A percentile compares a stretch with the other conserved stretches of the same genome.
These are phyloP conservation scores for Microsporum audouinii DNA, from an alignment of 2,329 filamentous ascomycete genomes.

Conservation along the genomic window DNA sequence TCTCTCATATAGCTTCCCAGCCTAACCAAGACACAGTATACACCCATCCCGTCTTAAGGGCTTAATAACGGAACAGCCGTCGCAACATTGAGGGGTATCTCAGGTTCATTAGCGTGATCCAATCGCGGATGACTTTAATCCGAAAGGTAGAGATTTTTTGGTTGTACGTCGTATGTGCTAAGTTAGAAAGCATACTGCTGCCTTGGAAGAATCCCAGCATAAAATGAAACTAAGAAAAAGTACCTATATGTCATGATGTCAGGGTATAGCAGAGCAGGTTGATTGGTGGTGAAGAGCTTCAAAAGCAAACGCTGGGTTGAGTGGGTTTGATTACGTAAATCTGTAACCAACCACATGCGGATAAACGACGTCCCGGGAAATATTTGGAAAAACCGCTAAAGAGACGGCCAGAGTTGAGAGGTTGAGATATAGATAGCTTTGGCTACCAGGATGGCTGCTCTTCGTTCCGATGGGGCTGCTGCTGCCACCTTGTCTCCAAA, in stretches of 20 bases:
- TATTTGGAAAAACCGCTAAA: not conserved
- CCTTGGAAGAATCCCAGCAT: not conserved
- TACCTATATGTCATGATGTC: not conserved
- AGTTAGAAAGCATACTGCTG: not conserved
- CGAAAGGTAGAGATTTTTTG: not conserved
- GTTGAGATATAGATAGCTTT: not conserved
- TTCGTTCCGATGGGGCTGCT: conserved; percentile 2
- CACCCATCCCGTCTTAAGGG: not conserved
- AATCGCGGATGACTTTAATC: not conserved
- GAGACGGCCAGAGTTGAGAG: not conserved
- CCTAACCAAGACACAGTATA: not conserved
- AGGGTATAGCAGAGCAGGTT: not conserved
- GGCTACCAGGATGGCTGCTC: not conserved
- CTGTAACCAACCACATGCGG: not conserved
- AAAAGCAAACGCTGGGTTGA: not conserved
- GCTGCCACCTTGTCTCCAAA: conserved; percentile 6
- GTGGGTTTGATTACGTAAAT: not conserved
- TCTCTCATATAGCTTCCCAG: not conserved
- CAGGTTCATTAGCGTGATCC: not conserved
- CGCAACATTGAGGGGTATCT: not conserved
- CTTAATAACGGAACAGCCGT: not conserved
- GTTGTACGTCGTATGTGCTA: not conserved
- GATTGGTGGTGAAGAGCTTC: not conserved
- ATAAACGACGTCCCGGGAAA: not conserved
- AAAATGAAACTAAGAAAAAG: not conserved